Evolutionary conservation across 2,329 filamentous ascomycete genomes (phyloP), one percentile per base, ranked within the genome.

Genomic region (Penicillium griseofulvum): DNA sequence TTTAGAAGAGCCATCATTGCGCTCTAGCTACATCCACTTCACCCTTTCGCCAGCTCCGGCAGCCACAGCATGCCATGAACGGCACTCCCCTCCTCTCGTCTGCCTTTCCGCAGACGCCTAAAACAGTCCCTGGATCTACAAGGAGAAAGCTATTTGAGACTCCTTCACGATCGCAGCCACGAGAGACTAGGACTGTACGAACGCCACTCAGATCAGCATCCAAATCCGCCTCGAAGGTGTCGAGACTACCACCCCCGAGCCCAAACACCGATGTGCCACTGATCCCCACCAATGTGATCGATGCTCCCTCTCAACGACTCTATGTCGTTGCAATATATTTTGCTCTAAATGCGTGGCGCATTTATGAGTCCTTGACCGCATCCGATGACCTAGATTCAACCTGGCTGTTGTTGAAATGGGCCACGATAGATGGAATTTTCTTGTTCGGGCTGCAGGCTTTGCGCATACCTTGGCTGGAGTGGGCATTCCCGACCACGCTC

Each of bases 381-480:
- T 87, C 92, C 54, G 89, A 93, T 61, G 90, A 95, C 61, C 84
- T 89, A 55, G 87, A 91, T 67, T 96, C 92, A n/a, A 87, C 94
- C 58, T 89, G 86, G 83, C 82, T 93, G 46, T 97, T 97, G 70
- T 78, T 96, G 68, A 99, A 97, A 82, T 99, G 94, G 94, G 83
- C 90, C 59, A 81, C 86, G 55, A 84, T 99, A 60, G 94, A 99
- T 76, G 88, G 89, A 57, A 75, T 88, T 24, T 97, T 92, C 72
- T 80, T 97, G 60, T 96, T 95, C 71, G 89, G 89, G 8, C 77
- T 99, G 51, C 93, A 95, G 17, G 84, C 89, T 63, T 74, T 99
- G 65, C 86, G 90, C 71, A 96, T 99, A 81, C 94, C 94, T 55
- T 99, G 94, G 95, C 80, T 99, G 55, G 91, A 97, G 78, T 90